Evolutionary conservation across 345 rosid species (phyloP), one percentile per base, ranked within the genome.

Genomic region (Dipteronia dyeriana): DNA sequence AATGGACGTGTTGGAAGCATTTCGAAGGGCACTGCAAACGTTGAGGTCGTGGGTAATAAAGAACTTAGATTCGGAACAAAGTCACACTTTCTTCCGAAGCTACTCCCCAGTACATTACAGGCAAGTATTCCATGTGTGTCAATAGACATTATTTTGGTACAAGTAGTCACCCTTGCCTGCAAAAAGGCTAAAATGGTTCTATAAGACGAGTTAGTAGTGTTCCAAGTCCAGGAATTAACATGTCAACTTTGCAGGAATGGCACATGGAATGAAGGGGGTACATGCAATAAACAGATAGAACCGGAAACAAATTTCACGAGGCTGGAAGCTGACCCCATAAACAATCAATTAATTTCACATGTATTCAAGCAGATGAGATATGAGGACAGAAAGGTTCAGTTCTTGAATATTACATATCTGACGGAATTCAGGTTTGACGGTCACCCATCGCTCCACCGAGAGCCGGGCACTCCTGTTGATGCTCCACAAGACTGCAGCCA

Each of bases 401-500:
- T 87, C 78, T 80, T 94, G 69, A 91, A 96, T 87, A 88, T 94
- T 47, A 92, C 95, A 74, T 80, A 84, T 82, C 80, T 94, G 85
- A 82, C 98, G 10, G 91, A 84, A 86, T 85, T n/a, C 78, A 89
- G 97, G 73, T 85, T 78, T 23, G 96, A 95, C 16, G 90, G 90
- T 45, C 97, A 97, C 74, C 98, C 98, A 29, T 91, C 98, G 45
- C 83, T 75, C 72, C 78, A 91, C 82, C 88, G 95, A 17, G 94
- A 89, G 83, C 83, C 84, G 2, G 91, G 91, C 4, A 92, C 90
- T 71, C 84, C 85, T 1, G 68, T 72, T 59, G 80, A 82, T 75
- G 94, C 94, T 81, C 91, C 99, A 9, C 94, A 94, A 79, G 98
- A 92, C 77, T 92, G 97, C 86, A 91, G 98, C 86, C 97, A 92